Evolutionary conservation across 768 basidiomycete genomes (phyloP).

Genomic region (Coprinellus micaceus): DNA sequence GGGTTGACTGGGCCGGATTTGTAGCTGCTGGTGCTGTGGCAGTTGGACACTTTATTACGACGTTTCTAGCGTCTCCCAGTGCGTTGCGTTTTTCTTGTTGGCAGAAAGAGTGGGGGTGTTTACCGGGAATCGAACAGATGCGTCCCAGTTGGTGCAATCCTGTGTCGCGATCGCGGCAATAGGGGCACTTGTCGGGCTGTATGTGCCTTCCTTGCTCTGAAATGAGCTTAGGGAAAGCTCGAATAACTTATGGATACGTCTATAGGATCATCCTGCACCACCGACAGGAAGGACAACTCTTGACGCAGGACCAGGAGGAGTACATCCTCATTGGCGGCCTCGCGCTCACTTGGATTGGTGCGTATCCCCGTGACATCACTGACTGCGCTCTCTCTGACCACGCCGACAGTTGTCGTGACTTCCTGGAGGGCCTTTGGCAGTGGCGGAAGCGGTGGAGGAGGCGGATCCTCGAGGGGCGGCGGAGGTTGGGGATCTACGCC

Average conservation of each 20-base stretch:
- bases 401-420: conserved; percentile 7
- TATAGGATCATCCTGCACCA: conserved; percentile 67
- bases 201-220: conserved; percentile 23
- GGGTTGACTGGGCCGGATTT: background rate
- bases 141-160: conserved; percentile 68
- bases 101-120: background rate
- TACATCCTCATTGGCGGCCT: conserved; percentile 67
- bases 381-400: too few species aligned
- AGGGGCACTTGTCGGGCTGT: conserved; percentile 64
- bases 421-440: conserved; percentile 2
- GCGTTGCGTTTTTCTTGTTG: conserved; percentile 21
- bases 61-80: conserved; percentile 46
- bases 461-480: background rate
- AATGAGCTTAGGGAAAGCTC: background rate
- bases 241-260: background rate
- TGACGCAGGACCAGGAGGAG: conserved; percentile 73
- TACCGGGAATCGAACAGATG: conserved; percentile 36
- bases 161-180: conserved; percentile 68
- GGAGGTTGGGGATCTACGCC: background rate
- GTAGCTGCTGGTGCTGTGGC: conserved; percentile 32
- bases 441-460: background rate
- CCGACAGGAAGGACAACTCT: conserved; percentile 51
- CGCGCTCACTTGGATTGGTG: conserved; percentile 76
- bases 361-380: too few species aligned
- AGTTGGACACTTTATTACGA: conserved; percentile 51